A percentile compares a stretch with the other conserved stretches of the same genome.
Conservation (phyloP, 495 filamentous ascomycete genomes). For the Hyaloscypha hepaticicola region DNA sequence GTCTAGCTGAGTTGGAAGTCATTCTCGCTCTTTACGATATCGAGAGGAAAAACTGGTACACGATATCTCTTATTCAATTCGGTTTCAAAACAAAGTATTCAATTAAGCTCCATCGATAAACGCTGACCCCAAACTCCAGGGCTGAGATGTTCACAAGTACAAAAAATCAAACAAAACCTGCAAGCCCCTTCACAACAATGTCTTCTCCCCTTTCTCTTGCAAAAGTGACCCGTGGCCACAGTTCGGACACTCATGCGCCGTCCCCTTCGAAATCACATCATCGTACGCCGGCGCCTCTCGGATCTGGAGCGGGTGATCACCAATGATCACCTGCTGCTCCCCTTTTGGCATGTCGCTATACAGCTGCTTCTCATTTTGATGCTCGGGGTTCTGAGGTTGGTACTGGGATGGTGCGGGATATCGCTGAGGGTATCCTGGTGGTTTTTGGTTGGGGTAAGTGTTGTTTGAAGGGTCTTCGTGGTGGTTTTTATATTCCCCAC, state of each 20-base stretch:
- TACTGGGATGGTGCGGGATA: not conserved
- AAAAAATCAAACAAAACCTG: not conserved
- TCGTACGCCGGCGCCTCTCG: not conserved
- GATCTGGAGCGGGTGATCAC: not conserved
- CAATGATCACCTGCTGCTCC: not conserved
- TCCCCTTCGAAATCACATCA: not conserved
- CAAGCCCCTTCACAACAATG: not conserved
- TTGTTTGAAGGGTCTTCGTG: not conserved
- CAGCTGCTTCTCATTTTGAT: not conserved
- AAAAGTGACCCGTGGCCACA: not conserved
- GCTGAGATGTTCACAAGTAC: not conserved
- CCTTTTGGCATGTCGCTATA: not conserved
- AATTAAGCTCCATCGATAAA: not conserved
- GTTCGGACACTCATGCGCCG: not conserved
- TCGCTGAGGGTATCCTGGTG: not conserved
- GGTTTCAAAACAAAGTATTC: not conserved
- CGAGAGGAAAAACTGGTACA: too few species aligned
- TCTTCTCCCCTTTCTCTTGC: not conserved
- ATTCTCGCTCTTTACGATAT: too few species aligned
- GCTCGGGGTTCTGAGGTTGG: not conserved
- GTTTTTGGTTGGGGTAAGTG: not conserved
- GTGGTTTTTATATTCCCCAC: not conserved
- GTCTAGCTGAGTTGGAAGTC: too few species aligned
- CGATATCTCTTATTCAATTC: too few species aligned
- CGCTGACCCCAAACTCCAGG: not conserved